Evolutionary conservation across 2,329 filamentous ascomycete species (phyloP), one percentile per base, ranked within the genome.

Genomic region (Fusarium praegraminearum): DNA sequence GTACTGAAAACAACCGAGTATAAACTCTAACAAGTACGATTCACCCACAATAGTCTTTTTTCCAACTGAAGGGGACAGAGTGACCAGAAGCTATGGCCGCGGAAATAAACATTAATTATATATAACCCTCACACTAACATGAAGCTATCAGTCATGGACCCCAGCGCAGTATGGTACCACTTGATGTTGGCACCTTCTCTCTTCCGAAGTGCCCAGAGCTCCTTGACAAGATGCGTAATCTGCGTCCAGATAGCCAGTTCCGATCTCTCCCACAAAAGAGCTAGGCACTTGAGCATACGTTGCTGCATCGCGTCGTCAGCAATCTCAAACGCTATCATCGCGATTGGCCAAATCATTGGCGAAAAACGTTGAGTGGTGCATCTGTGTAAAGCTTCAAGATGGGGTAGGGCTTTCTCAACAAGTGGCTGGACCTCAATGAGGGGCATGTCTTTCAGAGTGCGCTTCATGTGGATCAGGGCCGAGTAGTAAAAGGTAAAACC

Each of bases 301-400:
- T 75, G 63, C 51, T 74, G 72, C 33, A 66, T 46, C 5, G 24
- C 11, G 2, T 32, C 20, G 8, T 73, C 57, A 5, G 38, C 49
- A 10, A 60, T 69, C 43, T 74, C 72, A 28, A 75, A 75, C 1
- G 72, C 57, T 41, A 73, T 47, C 1, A 75, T 73, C 4, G 71
- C 72, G 1, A 74, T 54, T 10, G 72, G 72, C 72, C 72, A 74
- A 12, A 75, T 47, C 72, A 74, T 75, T 30, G 72, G 72, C 1
- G 59, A 73, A 20, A 65, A 75, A 5, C 66, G 72, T 13, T 71
- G 55, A 6, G 35, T 49, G 7, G 72, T 74, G 12, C 56, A 40
- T 1, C 30, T 24, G 13, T 56, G 57, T 5, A 74, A 15, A 32
- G 71, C 67, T 46, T 74, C 72, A 3, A 74, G 45, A 26, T 74